These are phyloP conservation scores for Yarrowia deformans DNA, from an alignment of 805 yeast genomes.

Conservation along the genomic window DNA sequence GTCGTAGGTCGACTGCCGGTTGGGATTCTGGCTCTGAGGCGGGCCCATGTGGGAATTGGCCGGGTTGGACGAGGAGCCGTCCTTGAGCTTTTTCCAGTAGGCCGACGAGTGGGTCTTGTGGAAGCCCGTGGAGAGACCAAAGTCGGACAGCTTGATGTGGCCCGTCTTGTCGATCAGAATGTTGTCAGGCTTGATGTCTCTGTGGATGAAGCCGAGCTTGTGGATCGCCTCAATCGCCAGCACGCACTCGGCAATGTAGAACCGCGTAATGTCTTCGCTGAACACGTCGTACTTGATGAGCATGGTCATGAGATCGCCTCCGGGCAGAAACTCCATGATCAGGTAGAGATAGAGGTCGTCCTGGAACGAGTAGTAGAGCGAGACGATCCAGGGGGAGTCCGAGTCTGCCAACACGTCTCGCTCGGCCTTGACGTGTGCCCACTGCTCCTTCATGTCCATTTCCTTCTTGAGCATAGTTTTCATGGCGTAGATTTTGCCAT, in stretches of 20 bases:
- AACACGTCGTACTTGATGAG: conserved; percentile 92
- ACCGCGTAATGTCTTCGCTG: conserved; percentile 86
- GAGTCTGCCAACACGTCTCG: conserved; percentile 93
- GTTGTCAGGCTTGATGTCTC: conserved; percentile 98
- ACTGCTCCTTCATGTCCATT: conserved; percentile 92
- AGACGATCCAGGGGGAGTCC: conserved; percentile 88
- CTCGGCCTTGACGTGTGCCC: conserved; percentile 95
- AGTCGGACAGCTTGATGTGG: conserved; percentile 73
- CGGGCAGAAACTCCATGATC: conserved; percentile 78
- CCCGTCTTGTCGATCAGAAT: conserved; percentile 83
- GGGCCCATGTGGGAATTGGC: conserved; percentile 41
- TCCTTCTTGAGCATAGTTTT: conserved; percentile 88
- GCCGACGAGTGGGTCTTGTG: conserved; percentile 92
- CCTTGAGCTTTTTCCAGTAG: conserved; percentile 82
- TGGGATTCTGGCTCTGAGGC: conserved; percentile 36
- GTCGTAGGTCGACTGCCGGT: conserved; percentile 55
- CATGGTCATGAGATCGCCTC: conserved; percentile 94
- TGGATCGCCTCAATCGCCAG: conserved; percentile 94
- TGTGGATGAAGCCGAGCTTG: conserved; percentile 89
- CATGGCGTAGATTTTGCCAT: conserved; percentile 94
- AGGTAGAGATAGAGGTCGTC: conserved; percentile 75
- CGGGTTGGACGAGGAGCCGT: conserved; percentile 50
- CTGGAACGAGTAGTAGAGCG: conserved; percentile 78
- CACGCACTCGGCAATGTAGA: conserved; percentile 96
- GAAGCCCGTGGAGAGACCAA: conserved; percentile 88